Percentiles rank a stretch among this genome's conserved stretches.
These are phyloP conservation scores for Leptographium flavum DNA, from an alignment of 2,329 filamentous ascomycete genomes.

Conservation along the genomic window DNA sequence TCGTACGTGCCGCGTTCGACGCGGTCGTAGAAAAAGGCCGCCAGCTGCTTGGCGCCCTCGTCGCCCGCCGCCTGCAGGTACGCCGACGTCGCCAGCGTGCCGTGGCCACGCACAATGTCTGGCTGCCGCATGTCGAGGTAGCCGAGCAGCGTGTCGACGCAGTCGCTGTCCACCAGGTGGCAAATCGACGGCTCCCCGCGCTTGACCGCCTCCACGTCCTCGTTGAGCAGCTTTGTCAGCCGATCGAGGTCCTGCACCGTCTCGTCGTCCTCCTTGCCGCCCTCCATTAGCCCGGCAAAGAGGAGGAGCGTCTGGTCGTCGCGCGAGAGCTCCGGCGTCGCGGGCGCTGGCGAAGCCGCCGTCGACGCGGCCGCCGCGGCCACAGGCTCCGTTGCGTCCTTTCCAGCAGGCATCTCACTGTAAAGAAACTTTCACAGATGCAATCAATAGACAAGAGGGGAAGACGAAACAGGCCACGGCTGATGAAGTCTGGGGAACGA, in stretches of 20 bases:
- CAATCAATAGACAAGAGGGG: too few species aligned
- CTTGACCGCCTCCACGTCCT: conserved; percentile 32
- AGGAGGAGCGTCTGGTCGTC: conserved; percentile 60
- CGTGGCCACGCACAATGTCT: conserved; percentile 61
- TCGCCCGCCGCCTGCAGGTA: conserved; percentile 67
- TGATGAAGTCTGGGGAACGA: too few species aligned
- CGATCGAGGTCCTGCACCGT: conserved; percentile 44
- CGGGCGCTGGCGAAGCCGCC: neutral
- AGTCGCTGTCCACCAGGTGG: conserved; percentile 54
- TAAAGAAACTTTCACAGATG: too few species aligned
- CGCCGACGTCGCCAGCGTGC: conserved; percentile 67
- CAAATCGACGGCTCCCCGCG: conserved; percentile 37
- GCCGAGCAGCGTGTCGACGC: conserved; percentile 71
- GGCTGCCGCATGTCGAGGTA: conserved; percentile 76
- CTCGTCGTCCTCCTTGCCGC: conserved; percentile 68
- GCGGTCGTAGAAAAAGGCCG: conserved; percentile 58
- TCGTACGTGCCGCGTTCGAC: conserved; percentile 67
- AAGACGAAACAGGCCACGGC: too few species aligned
- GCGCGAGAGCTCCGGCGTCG: conserved; percentile 15
- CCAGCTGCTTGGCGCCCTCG: conserved; percentile 54
- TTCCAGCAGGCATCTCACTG: too few species aligned
- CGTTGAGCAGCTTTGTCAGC: conserved; percentile 44
- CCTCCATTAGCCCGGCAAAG: conserved; percentile 81
- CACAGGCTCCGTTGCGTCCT: too few species aligned
- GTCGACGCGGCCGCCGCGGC: neutral